Evolutionary conservation across 257 asterid species (phyloP).

Genomic region (Solanum chilense): DNA sequence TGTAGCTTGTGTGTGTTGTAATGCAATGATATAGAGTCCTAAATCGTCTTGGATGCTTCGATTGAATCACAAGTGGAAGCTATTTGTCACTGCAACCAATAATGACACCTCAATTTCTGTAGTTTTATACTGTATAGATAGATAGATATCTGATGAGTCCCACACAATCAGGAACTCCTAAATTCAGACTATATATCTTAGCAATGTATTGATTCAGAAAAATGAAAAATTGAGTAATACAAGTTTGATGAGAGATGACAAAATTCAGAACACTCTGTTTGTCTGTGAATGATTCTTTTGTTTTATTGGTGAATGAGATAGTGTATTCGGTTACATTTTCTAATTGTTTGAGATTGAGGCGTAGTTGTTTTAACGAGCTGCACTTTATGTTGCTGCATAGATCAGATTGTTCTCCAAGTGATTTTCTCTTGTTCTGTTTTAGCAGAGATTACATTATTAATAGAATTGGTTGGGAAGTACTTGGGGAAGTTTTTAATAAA

Average conservation of each 20-base stretch:
- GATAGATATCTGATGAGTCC: not conserved
- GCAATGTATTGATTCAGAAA: not conserved
- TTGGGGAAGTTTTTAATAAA: not conserved
- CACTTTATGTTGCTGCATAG: not conserved
- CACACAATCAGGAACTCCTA: not conserved
- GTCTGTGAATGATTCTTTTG: not conserved
- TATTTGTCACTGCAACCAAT: slow-evolving; percentile 2
- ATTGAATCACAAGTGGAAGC: slow-evolving; percentile 5
- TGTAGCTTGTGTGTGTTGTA: not conserved
- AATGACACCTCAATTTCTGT: not conserved
- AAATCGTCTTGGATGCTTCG: slow-evolving; percentile 15
- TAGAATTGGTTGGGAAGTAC: not conserved
- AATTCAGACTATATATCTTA: not conserved
- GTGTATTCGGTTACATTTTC: not conserved
- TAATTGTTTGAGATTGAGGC: not conserved
- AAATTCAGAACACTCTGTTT: not conserved
- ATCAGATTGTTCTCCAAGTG: not conserved
- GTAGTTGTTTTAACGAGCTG: not conserved
- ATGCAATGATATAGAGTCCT: slow-evolving; percentile 4
- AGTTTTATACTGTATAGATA: not conserved
- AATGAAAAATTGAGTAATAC: not conserved
- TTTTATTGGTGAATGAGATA: not conserved
- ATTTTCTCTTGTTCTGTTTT: not conserved
- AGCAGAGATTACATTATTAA: not conserved
- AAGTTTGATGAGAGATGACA: not conserved